Conservation (phyloP, 73 alveolate genomes). For the Symbiodinium pilosum region DNA sequence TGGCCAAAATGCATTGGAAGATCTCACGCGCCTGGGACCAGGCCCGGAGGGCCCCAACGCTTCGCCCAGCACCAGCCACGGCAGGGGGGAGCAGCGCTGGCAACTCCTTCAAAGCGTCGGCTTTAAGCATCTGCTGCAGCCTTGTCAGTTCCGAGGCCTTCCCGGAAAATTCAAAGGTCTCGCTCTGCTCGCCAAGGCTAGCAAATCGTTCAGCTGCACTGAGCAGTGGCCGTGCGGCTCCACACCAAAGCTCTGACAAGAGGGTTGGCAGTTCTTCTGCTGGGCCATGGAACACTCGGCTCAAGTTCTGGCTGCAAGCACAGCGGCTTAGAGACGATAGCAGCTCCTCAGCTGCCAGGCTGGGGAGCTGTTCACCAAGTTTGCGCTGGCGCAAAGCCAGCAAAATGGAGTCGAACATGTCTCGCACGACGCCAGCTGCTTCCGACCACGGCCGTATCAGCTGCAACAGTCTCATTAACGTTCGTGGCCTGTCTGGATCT, state of each 20-base stretch:
- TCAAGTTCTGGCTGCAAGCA: background rate
- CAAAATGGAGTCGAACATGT: background rate
- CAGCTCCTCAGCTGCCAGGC: slow-evolving; percentile 18
- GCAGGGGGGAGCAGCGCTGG: background rate
- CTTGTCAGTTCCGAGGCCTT: background rate
- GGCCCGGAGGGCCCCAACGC: background rate
- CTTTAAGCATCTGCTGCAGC: too few species aligned
- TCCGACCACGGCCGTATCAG: background rate
- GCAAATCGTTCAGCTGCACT: background rate
- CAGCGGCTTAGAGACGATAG: background rate
- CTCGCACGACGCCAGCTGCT: background rate
- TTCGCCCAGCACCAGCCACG: background rate
- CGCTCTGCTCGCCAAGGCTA: background rate
- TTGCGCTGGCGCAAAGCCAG: background rate
- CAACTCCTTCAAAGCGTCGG: background rate
- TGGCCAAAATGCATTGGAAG: too few species aligned
- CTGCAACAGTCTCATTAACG: background rate
- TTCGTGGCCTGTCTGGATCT: background rate
- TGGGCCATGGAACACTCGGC: background rate
- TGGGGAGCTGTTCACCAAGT: background rate
- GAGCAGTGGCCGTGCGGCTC: slow-evolving; percentile 17
- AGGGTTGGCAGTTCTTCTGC: background rate
- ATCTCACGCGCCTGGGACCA: background rate
- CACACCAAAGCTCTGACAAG: background rate
- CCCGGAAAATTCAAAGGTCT: background rate